Conservation (phyloP, 345 rosid species). For the Gossypioides kirkii region DNA sequence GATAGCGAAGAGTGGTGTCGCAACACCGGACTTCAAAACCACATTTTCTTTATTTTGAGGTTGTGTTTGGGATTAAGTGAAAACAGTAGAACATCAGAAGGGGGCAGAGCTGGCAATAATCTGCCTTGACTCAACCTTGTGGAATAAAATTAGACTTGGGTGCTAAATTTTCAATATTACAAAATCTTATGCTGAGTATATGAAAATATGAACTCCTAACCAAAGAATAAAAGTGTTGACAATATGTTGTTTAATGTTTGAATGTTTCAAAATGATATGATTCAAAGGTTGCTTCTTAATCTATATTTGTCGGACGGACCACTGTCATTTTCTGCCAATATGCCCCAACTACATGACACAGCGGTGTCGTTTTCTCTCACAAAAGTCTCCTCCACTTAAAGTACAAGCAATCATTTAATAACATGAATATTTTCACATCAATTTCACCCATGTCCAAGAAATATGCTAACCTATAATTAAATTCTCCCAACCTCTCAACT, state of each 20-base stretch:
- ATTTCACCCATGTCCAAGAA: neutral
- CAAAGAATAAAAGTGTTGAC: too few relatives aligned
- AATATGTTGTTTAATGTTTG: neutral
- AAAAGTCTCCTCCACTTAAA: neutral
- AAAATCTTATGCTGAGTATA: too few relatives aligned
- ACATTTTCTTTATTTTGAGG: too few relatives aligned
- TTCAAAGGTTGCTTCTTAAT: slow-evolving; percentile 2
- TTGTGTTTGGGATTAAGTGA: too few relatives aligned
- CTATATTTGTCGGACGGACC: slow-evolving; percentile 7
- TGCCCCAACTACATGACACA: neutral
- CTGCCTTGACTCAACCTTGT: too few relatives aligned
- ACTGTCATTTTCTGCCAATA: neutral
- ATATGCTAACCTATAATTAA: neutral
- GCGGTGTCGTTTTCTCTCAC: neutral
- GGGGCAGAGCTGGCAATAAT: too few relatives aligned
- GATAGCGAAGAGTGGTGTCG: too few relatives aligned
- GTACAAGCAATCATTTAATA: neutral
- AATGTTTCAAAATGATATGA: slow-evolving; percentile 2
- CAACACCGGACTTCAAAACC: too few relatives aligned
- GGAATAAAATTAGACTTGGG: too few relatives aligned
- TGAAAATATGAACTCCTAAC: too few relatives aligned
- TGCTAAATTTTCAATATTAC: too few relatives aligned
- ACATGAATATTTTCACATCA: neutral
- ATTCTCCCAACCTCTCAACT: neutral
- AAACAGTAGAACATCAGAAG: too few relatives aligned